Evolutionary conservation across 148 eudicot species (phyloP).

Genomic region (Fallopia convolvulus): DNA sequence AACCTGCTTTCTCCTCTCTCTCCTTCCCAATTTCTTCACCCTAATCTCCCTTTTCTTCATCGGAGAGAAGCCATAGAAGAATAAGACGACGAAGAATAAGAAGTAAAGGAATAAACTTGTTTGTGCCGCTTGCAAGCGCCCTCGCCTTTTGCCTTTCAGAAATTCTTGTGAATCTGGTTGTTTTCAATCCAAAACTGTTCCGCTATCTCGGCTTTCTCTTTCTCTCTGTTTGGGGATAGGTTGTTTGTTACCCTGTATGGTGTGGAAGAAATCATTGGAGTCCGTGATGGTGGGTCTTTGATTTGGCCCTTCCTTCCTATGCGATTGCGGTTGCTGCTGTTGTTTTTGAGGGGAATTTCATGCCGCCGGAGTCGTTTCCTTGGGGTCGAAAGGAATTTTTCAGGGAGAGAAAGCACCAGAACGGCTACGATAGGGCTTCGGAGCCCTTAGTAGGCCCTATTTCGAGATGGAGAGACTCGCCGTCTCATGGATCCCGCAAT

Average conservation of each 20-base stretch:
- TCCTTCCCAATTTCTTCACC: background rate
- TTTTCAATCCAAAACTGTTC: background rate
- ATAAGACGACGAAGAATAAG: background rate
- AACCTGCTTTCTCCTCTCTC: background rate
- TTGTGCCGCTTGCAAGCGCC: background rate
- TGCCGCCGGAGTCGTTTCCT: conserved; percentile 86
- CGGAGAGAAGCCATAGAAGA: background rate
- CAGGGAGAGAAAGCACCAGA: conserved; percentile 42
- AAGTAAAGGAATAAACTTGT: background rate
- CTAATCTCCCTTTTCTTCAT: background rate
- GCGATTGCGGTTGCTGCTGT: conserved; percentile 16
- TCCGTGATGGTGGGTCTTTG: background rate
- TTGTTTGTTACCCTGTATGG: background rate
- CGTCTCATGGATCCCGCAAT: conserved; percentile 33
- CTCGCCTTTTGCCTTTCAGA: background rate
- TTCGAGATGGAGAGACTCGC: conserved; percentile 40
- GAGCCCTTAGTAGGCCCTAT: conserved; percentile 22
- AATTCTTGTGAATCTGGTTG: background rate
- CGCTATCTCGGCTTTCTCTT: background rate
- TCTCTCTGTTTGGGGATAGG: background rate
- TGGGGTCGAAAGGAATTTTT: conserved; percentile 74
- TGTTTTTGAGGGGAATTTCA: conserved; percentile 27
- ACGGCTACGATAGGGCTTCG: conserved; percentile 24
- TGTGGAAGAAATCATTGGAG: background rate
- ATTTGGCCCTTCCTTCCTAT: conserved; percentile 11